Conservation (phyloP, 352 stramenopile species). For the Phytopythium aichiense region DNA sequence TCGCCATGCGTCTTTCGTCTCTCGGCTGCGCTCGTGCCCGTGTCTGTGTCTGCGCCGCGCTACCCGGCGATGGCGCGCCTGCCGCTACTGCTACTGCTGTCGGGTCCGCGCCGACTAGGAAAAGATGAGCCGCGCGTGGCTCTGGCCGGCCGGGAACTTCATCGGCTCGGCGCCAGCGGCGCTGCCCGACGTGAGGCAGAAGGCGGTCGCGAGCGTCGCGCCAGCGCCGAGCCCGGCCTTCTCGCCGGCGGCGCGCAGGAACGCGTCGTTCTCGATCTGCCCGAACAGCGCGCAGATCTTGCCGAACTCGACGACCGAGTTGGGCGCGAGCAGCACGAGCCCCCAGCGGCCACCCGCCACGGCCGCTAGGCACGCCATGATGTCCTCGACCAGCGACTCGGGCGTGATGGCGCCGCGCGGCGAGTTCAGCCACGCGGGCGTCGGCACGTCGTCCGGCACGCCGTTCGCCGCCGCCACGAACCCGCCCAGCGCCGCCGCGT, state of each 20-base stretch:
- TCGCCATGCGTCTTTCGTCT: not conserved
- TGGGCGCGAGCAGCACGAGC: conserved; percentile 25
- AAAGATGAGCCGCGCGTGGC: conserved; percentile 26
- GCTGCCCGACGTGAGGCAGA: conserved; percentile 28
- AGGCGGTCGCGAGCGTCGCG: conserved; percentile 28
- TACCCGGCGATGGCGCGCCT: not conserved
- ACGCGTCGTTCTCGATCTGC: conserved; percentile 38
- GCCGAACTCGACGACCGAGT: conserved; percentile 37
- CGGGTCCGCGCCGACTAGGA: conserved; percentile 9
- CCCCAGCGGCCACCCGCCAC: conserved; percentile 27
- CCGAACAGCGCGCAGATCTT: conserved; percentile 40
- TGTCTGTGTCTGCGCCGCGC: not conserved
- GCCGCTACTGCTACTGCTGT: not conserved
- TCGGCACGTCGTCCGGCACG: conserved; percentile 15
- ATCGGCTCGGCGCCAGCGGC: conserved; percentile 25
- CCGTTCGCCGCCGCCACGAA: conserved; percentile 30
- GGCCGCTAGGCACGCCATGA: conserved; percentile 27
- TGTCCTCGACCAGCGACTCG: conserved; percentile 33
- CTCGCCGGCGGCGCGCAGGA: conserved; percentile 24
- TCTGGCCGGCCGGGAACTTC: conserved; percentile 33
- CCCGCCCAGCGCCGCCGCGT: conserved; percentile 23
- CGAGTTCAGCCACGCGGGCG: conserved; percentile 25
- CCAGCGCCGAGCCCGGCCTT: conserved; percentile 14
- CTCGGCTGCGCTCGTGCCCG: not conserved
- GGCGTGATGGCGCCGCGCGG: conserved; percentile 26